Conservation (phyloP, 2,329 filamentous ascomycete genomes). For the Aureobasidium sp. region DNA sequence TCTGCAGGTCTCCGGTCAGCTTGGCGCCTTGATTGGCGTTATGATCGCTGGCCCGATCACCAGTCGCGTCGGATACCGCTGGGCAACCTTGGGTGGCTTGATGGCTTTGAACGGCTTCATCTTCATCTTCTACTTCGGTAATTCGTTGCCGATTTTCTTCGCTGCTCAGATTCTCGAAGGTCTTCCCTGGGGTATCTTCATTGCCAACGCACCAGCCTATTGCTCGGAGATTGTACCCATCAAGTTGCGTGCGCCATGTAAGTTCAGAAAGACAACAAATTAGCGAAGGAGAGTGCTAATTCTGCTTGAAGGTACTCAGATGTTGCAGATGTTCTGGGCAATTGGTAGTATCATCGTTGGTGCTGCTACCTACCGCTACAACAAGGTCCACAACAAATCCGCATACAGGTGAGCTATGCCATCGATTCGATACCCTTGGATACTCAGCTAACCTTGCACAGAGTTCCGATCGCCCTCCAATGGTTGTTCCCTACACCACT, state of each 20-base stretch:
- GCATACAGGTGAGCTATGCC: too few relatives aligned
- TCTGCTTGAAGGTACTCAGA: conserved; percentile 48
- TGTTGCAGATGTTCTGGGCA: conserved; percentile 61
- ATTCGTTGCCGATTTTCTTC: conserved; percentile 39
- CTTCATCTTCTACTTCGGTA: conserved; percentile 50
- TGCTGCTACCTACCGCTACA: conserved; percentile 40
- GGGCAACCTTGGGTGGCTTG: conserved; percentile 46
- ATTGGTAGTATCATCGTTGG: conserved; percentile 54
- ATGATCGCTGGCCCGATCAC: conserved; percentile 52
- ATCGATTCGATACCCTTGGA: too few relatives aligned
- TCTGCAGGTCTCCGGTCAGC: conserved; percentile 45
- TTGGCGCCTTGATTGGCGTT: conserved; percentile 53
- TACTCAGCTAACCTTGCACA: too few relatives aligned
- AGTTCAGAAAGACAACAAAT: too few relatives aligned
- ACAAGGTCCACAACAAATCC: conserved; percentile 25
- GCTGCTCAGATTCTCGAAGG: conserved; percentile 51
- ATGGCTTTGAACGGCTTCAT: conserved; percentile 52
- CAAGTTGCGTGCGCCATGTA: conserved; percentile 14
- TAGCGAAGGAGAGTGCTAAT: too few relatives aligned
- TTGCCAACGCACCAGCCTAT: conserved; percentile 56
- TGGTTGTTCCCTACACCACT: conserved; percentile 52
- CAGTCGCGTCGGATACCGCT: conserved; percentile 50
- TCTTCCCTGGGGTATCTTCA: conserved; percentile 58
- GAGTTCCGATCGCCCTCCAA: conserved; percentile 43
- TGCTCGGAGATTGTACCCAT: conserved; percentile 54